These are phyloP conservation scores for Euphorbia celastroides DNA, from an alignment of 441 rosid species.

Conservation along the genomic window DNA sequence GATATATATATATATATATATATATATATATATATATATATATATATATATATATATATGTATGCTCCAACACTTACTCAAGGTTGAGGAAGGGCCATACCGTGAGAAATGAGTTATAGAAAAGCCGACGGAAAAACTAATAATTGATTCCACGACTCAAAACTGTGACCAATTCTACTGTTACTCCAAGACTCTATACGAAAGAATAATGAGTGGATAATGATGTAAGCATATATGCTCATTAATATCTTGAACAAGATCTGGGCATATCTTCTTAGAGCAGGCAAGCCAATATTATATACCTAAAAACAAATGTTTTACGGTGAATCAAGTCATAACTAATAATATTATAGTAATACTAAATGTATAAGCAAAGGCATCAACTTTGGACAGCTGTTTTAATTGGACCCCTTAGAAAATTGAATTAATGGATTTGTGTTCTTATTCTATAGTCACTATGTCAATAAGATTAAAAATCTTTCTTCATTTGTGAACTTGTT, in stretches of 20 bases:
- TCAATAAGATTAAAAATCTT: not conserved
- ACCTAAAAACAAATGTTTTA: slow-evolving; percentile 42
- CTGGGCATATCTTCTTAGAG: slow-evolving; percentile 71
- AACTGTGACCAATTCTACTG: no score
- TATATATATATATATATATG: no score
- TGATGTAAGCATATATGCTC: slow-evolving; percentile 68
- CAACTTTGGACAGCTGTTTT: slow-evolving; percentile 53
- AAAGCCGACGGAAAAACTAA: no score
- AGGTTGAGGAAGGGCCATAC: no score
- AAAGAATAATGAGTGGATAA: slow-evolving; percentile 67
- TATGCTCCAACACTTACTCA: no score
- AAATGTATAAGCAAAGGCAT: slow-evolving; percentile 24
- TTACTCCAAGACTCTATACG: no score
- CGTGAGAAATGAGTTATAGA: no score
- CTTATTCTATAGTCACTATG: slow-evolving; percentile 39
- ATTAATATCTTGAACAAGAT: slow-evolving; percentile 56
- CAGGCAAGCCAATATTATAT: slow-evolving; percentile 46
- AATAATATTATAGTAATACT: slow-evolving; percentile 28
- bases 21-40: no score
- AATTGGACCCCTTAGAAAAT: slow-evolving; percentile 39
- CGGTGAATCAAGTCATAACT: slow-evolving; percentile 50
- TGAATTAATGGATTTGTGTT: slow-evolving; percentile 28
- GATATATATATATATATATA: no score
- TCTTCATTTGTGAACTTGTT: slow-evolving; percentile 34
- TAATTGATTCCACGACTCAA: no score